phyloP scores from a whole-genome alignment of 768 basidiomycete genomes.

The Megacollybia marginata region DNA sequence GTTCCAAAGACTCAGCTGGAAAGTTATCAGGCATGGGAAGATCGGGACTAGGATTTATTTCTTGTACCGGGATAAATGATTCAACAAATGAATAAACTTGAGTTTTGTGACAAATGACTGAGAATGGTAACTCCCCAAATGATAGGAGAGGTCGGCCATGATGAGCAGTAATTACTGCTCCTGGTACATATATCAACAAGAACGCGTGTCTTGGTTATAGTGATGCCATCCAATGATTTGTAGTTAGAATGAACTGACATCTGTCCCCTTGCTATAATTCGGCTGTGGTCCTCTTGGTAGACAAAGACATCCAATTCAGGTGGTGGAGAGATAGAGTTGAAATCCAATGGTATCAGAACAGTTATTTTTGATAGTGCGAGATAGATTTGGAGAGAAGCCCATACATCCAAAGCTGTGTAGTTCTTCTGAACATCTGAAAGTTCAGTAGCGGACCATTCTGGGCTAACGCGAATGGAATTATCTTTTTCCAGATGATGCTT shows the following conservation, averaged over 20 bases:
- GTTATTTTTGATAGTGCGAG: background rate
- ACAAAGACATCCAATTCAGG: background rate
- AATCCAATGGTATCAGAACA: background rate
- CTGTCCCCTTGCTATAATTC: background rate
- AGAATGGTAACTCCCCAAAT: background rate
- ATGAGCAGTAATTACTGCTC: background rate
- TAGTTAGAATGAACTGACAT: background rate
- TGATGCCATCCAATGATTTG: background rate
- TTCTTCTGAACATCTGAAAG: background rate
- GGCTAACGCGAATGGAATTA: background rate
- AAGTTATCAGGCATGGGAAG: too few relatives aligned
- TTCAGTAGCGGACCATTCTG: background rate
- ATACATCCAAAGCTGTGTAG: background rate
- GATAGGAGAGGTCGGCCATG: background rate
- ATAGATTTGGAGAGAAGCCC: background rate
- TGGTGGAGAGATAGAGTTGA: background rate
- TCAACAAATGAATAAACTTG: background rate
- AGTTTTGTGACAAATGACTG: background rate
- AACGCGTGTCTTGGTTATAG: background rate
- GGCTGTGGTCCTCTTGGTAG: background rate
- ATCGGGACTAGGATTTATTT: too few relatives aligned
- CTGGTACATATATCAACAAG: constrained; percentile 11
- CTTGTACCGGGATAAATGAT: too few relatives aligned
- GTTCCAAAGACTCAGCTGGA: too few relatives aligned
- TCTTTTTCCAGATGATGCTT: background rate